Percentiles rank a stretch among this genome's conserved stretches.
Conservation (phyloP, 345 rosid genomes). For the Orychophragmus violaceus region DNA sequence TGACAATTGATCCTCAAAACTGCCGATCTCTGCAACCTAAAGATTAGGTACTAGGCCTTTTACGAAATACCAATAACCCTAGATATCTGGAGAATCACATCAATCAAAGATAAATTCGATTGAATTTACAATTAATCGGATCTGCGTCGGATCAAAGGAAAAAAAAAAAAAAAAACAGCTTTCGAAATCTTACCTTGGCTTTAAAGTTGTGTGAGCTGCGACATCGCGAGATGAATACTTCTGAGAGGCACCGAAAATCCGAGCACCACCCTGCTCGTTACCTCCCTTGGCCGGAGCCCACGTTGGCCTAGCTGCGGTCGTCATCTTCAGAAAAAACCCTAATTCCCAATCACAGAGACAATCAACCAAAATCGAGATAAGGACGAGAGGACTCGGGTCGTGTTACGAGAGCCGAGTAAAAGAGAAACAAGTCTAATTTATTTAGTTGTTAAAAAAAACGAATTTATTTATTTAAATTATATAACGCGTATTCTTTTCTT, state of each 20-base stretch:
- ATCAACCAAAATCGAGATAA: constrained; percentile 19
- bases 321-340: constrained; percentile 42
- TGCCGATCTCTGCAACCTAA: not conserved
- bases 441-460: too few relatives aligned
- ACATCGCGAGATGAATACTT: constrained; percentile 92
- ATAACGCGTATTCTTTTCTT: not conserved
- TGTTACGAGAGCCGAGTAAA: not conserved
- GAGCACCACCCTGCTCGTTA: constrained; percentile 94
- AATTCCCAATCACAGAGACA: constrained; percentile 2
- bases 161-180: not conserved
- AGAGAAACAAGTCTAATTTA: not conserved
- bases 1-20: not conserved
- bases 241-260: constrained; percentile 97
- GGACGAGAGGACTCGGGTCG: constrained; percentile 4
- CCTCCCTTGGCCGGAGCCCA: constrained; percentile 99
- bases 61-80: constrained; percentile 14
- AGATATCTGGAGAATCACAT: not conserved
- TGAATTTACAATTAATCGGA: not conserved
- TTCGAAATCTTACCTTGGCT: constrained; percentile 56
- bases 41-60: too few relatives aligned
- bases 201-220: constrained; percentile 80
- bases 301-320: constrained; percentile 96
- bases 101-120: constrained; percentile 9
- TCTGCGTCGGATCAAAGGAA: not conserved
- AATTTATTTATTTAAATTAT: too few relatives aligned